phyloP scores from a whole-genome alignment of 1,284 basidiomycete genomes.

The Boletus hoseneyae region DNA sequence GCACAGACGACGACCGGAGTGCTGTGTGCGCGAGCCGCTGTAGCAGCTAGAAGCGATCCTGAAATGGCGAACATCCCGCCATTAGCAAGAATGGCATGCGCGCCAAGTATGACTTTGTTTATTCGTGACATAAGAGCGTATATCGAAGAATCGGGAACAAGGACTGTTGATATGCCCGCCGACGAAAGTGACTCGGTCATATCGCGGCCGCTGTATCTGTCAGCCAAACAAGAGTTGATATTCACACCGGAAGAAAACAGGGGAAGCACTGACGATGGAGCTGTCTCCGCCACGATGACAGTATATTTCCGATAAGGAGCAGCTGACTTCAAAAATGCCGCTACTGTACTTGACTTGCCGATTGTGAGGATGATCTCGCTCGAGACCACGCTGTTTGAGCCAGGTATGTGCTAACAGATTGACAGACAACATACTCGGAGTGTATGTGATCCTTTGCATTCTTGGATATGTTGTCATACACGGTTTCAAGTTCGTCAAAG shows the following conservation, averaged over 20 bases:
- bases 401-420: background rate
- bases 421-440: constrained; percentile 68
- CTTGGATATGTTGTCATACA: constrained; percentile 93
- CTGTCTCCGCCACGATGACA: constrained; percentile 93
- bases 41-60: constrained; percentile 81
- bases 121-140: constrained; percentile 96
- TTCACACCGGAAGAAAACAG: background rate
- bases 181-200: constrained; percentile 80
- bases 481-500: constrained; percentile 93
- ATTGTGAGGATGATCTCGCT: constrained; percentile 97
- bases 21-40: constrained; percentile 88
- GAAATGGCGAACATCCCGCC: constrained; percentile 91
- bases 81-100: constrained; percentile 93
- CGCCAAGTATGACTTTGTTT: constrained; percentile 93
- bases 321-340: constrained; percentile 88
- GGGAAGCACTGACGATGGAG: constrained; percentile 67
- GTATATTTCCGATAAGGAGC: constrained; percentile 92
- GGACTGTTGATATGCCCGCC: constrained; percentile 86
- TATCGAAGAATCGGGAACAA: constrained; percentile 93
- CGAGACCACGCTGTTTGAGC: constrained; percentile 5
- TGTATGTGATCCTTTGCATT: constrained; percentile 96
- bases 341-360: constrained; percentile 93
- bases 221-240: constrained; percentile 4
- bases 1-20: constrained; percentile 94
- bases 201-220: constrained; percentile 79